Evolutionary conservation across 2,329 filamentous ascomycete species (phyloP).

Genomic region (Sarocladium brachiariae): DNA sequence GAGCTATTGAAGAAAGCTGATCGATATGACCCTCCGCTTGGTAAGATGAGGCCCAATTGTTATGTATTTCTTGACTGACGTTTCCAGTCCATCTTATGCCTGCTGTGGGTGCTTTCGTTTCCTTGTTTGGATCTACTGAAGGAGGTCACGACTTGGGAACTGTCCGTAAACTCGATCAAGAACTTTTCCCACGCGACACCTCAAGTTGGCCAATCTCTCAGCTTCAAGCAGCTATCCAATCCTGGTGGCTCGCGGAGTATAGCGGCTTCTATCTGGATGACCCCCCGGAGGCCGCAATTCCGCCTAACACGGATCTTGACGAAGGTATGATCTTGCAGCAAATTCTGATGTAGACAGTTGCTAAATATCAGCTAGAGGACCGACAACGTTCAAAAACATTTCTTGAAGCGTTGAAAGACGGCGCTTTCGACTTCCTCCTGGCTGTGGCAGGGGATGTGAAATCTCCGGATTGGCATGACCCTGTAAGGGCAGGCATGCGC

Average conservation of each 20-base stretch:
- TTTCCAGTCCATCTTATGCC: slow-evolving; percentile 70
- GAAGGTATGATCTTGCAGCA: slow-evolving; percentile 35
- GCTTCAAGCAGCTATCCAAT: slow-evolving; percentile 69
- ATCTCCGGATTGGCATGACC: slow-evolving; percentile 78
- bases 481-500: slow-evolving; percentile 74
- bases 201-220: slow-evolving; percentile 65
- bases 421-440: slow-evolving; percentile 86
- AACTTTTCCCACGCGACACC: slow-evolving; percentile 60
- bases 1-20: slow-evolving; percentile 62
- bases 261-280: slow-evolving; percentile 82
- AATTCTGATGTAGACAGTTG: too few relatives aligned
- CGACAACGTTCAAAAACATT: slow-evolving; percentile 67
- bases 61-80: slow-evolving; percentile 8
- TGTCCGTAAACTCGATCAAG: slow-evolving; percentile 62
- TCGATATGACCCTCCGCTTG: slow-evolving; percentile 62
- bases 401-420: slow-evolving; percentile 72
- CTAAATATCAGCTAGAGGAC: slow-evolving; percentile 46
- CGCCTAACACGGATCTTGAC: slow-evolving; percentile 55
- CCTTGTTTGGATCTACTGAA: slow-evolving; percentile 71
- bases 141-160: slow-evolving; percentile 60
- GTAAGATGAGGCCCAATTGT: too few relatives aligned
- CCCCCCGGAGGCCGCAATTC: slow-evolving; percentile 49
- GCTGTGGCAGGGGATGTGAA: slow-evolving; percentile 77
- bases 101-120: slow-evolving; percentile 67
- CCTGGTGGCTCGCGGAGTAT: slow-evolving; percentile 91